A percentile compares a stretch with the other conserved stretches of the same genome.
phyloP scores from a whole-genome alignment of 2,329 filamentous ascomycete genomes.

The Aaosphaeria pasadenensis region DNA sequence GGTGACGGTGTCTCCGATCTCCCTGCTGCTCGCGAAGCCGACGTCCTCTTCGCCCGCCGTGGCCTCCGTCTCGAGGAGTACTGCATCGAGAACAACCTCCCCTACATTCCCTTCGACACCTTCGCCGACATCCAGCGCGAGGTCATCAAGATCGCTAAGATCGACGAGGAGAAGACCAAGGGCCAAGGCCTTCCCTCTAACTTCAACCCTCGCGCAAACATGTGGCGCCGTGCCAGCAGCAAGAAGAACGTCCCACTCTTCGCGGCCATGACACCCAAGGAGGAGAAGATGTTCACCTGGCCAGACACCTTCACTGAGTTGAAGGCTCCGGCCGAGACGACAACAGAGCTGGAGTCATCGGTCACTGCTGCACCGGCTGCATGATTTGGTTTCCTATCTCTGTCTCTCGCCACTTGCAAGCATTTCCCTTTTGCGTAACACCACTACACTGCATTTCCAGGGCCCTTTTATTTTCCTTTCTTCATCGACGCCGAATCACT shows the following conservation, averaged over 20 bases:
- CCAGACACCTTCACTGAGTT: conserved; percentile 51
- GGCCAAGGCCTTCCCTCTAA: conserved; percentile 51
- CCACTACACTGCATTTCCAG: too few species aligned
- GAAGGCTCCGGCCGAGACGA: conserved; percentile 6
- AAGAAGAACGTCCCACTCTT: conserved; percentile 53
- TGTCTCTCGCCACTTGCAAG: too few species aligned
- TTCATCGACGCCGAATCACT: too few species aligned
- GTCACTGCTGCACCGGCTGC: conserved; percentile 9
- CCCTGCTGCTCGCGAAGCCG: conserved; percentile 62
- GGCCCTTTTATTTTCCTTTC: too few species aligned
- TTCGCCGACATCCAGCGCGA: conserved; percentile 65
- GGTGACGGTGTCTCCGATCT: conserved; percentile 68
- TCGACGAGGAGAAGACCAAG: conserved; percentile 60
- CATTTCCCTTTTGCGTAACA: too few species aligned
- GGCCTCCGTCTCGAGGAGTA: conserved; percentile 65
- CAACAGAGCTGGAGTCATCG: conserved; percentile 1
- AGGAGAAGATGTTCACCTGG: conserved; percentile 64
- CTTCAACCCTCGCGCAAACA: conserved; percentile 67
- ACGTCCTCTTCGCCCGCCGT: conserved; percentile 65
- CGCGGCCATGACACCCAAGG: conserved; percentile 52
- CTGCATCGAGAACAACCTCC: conserved; percentile 60
- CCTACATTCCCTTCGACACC: conserved; percentile 62
- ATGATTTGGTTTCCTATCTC: background rate
- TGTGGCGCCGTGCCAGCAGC: conserved; percentile 64
- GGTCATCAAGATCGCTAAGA: conserved; percentile 55